phyloP scores from a whole-genome alignment of 495 filamentous ascomycete species.

The Hypoxylon lienhwacheense region DNA sequence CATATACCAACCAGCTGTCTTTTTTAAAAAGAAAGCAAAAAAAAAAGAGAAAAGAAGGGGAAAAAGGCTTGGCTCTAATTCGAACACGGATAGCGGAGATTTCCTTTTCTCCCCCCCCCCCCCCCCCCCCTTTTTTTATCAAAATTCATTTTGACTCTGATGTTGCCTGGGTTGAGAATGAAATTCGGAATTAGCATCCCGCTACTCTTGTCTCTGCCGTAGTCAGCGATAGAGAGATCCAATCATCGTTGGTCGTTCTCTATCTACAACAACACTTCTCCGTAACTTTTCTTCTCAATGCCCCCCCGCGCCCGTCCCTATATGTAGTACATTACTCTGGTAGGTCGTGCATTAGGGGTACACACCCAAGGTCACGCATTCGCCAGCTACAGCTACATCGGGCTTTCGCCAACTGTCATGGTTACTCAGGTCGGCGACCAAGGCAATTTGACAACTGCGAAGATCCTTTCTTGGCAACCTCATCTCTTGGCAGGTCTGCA shows the following conservation, averaged over 20 bases:
- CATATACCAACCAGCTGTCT: slow-evolving; percentile 24
- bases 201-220: slow-evolving; percentile 13
- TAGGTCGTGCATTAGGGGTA: slow-evolving; percentile 32
- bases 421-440: slow-evolving; percentile 42
- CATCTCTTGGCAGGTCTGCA: slow-evolving; percentile 35
- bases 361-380: slow-evolving; percentile 34
- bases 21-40: too few relatives aligned
- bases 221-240: slow-evolving; percentile 19
- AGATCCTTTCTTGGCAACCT: slow-evolving; percentile 34
- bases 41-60: too few relatives aligned
- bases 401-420: slow-evolving; percentile 33
- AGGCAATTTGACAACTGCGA: slow-evolving; percentile 35
- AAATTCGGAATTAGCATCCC: slow-evolving; percentile 15
- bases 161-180: slow-evolving; percentile 8
- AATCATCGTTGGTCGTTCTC: slow-evolving; percentile 16
- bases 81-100: slow-evolving; percentile 22
- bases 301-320: slow-evolving; percentile 15
- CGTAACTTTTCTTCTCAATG: background rate
- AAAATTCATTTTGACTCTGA: slow-evolving; percentile 9
- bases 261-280: too few relatives aligned
- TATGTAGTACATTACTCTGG: too few relatives aligned
- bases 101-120: too few relatives aligned
- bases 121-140: too few relatives aligned
- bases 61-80: slow-evolving; percentile 26
- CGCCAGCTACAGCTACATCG: slow-evolving; percentile 31